These are phyloP conservation scores for Fusarium paranaense DNA, from an alignment of 2,329 filamentous ascomycete species.

Conservation along the genomic window DNA sequence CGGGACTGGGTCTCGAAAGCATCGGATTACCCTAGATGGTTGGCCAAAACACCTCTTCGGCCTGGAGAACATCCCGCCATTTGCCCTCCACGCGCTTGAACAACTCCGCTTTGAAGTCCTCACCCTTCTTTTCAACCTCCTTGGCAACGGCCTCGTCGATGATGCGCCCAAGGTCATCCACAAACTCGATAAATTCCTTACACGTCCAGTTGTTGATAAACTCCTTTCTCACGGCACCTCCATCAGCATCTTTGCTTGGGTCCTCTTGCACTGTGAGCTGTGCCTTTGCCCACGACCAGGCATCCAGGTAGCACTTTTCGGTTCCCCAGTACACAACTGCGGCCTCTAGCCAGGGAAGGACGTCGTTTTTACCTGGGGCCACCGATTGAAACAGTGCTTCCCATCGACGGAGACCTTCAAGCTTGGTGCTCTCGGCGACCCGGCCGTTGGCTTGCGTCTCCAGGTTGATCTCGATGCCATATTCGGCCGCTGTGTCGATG, in stretches of 20 bases:
- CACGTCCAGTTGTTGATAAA: constrained; percentile 79
- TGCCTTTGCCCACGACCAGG: constrained; percentile 65
- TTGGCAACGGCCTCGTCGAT: constrained; percentile 64
- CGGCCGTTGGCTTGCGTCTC: constrained; percentile 32
- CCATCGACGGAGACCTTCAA: constrained; percentile 54
- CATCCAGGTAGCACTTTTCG: constrained; percentile 72
- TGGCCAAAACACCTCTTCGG: constrained; percentile 72
- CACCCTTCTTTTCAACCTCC: constrained; percentile 51
- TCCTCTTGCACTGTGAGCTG: constrained; percentile 45
- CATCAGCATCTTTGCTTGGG: constrained; percentile 65
- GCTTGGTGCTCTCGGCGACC: constrained; percentile 48
- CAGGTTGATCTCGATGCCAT: constrained; percentile 64
- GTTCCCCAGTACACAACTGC: constrained; percentile 83
- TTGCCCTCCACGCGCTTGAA: constrained; percentile 55
- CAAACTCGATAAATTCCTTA: constrained; percentile 69
- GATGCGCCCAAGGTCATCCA: constrained; percentile 64
- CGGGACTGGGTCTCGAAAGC: not conserved
- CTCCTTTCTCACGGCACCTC: constrained; percentile 71
- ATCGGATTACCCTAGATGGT: constrained; percentile 8
- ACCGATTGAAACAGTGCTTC: constrained; percentile 65
- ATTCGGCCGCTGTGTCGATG: constrained; percentile 70
- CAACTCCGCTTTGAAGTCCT: constrained; percentile 46
- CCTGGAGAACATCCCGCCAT: constrained; percentile 63
- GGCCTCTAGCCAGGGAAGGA: constrained; percentile 70
- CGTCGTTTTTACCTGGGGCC: constrained; percentile 56